Evolutionary conservation across 768 basidiomycete species (phyloP).

Genomic region (Clathrus columnatus): DNA sequence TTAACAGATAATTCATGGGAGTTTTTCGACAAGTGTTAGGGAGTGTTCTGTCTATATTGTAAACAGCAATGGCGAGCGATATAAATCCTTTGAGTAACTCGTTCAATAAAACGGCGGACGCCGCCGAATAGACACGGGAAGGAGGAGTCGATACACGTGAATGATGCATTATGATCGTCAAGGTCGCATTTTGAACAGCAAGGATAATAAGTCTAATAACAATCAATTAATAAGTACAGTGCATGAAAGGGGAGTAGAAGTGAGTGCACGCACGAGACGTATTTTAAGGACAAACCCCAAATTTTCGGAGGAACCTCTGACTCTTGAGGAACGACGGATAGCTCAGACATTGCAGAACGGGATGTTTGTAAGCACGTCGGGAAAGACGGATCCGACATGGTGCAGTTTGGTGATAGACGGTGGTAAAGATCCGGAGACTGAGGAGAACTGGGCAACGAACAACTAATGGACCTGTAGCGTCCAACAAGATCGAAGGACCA

Average conservation of each 20-base stretch:
- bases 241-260: background rate
- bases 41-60: conserved; percentile 17
- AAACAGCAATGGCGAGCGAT: conserved; percentile 33
- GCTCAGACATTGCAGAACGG: background rate
- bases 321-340: background rate
- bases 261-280: conserved; percentile 18
- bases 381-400: background rate
- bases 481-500: background rate
- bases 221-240: background rate
- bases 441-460: conserved; percentile 4
- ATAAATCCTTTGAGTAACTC: conserved; percentile 41
- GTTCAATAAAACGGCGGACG: conserved; percentile 41
- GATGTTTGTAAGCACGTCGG: background rate
- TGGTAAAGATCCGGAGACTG: conserved; percentile 11
- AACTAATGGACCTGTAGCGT: conserved; percentile 6
- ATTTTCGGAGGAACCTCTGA: background rate
- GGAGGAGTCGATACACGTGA: conserved; percentile 31
- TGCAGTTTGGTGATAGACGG: conserved; percentile 2
- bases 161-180: conserved; percentile 44
- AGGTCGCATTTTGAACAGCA: conserved; percentile 35
- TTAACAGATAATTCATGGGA: background rate
- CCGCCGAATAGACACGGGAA: conserved; percentile 32
- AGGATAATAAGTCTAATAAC: conserved; percentile 20
- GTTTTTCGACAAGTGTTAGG: conserved; percentile 2
- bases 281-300: conserved; percentile 19